Evolutionary conservation across 2,329 filamentous ascomycete genomes (phyloP).

Genomic region (Rhinocladiella similis): DNA sequence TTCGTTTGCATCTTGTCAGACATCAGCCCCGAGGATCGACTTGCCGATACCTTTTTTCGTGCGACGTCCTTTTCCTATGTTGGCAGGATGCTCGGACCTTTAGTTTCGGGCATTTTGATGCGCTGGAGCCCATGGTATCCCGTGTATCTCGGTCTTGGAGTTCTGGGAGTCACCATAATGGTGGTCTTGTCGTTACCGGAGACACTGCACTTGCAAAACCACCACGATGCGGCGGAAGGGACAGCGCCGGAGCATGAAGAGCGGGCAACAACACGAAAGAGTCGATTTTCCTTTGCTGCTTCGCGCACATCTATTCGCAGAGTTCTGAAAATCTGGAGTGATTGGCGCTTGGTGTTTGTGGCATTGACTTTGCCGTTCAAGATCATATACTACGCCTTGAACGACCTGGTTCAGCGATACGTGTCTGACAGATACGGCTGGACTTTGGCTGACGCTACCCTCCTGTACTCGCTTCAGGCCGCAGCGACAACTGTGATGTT

Average conservation of each 20-base stretch:
- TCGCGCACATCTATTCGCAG: not conserved
- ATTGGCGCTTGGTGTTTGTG: constrained; percentile 33
- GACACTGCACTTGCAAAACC: constrained; percentile 35
- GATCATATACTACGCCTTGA: constrained; percentile 48
- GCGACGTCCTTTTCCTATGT: constrained; percentile 43
- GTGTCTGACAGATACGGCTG: constrained; percentile 53
- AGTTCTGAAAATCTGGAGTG: constrained; percentile 18
- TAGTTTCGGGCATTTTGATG: constrained; percentile 43
- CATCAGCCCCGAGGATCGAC: constrained; percentile 48
- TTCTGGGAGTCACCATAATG: constrained; percentile 36
- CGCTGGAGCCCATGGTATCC: constrained; percentile 42
- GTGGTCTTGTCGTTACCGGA: constrained; percentile 40
- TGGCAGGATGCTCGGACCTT: constrained; percentile 34
- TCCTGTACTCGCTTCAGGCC: constrained; percentile 49
- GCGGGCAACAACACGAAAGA: not conserved
- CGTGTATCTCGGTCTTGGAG: constrained; percentile 37
- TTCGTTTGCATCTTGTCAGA: constrained; percentile 54
- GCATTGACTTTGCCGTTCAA: constrained; percentile 50
- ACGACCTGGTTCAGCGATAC: constrained; percentile 52
- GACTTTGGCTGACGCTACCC: constrained; percentile 45
- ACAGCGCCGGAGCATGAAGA: constrained; percentile 25
- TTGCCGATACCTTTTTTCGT: constrained; percentile 44
- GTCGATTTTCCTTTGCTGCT: constrained; percentile 34
- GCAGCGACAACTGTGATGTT: constrained; percentile 50
- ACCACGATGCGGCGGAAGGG: constrained; percentile 30